Conservation (phyloP, 345 rosid species). For the Geranium rotundifolium region DNA sequence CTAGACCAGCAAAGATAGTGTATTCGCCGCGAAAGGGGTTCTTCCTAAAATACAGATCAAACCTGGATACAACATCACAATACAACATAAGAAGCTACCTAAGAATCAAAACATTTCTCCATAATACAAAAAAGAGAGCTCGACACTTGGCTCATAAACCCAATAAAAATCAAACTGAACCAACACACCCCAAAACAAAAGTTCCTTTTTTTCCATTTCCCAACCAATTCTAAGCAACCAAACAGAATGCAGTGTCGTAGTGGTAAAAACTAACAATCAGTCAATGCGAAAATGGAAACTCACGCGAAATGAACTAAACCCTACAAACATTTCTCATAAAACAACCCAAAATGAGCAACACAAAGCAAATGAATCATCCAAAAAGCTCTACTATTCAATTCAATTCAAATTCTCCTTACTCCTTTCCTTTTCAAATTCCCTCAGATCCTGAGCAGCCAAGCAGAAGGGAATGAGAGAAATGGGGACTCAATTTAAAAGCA, state of each 20-base stretch:
- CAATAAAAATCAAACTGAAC: too few species aligned
- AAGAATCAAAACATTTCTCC: background rate
- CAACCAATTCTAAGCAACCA: too few species aligned
- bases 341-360: too few species aligned
- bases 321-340: too few species aligned
- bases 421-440: background rate
- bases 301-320: too few species aligned
- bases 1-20: constrained; percentile 88
- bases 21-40: constrained; percentile 96
- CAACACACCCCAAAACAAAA: too few species aligned
- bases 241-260: too few species aligned
- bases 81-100: background rate
- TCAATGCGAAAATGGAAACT: too few species aligned
- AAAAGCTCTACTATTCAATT: too few species aligned
- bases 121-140: background rate
- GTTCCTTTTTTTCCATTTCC: too few species aligned
- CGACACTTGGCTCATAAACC: background rate
- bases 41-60: constrained; percentile 89
- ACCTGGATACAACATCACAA: constrained; percentile 30
- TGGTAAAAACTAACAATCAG: too few species aligned
- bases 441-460: background rate
- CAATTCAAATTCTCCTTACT: background rate
- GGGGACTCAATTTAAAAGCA: background rate
- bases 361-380: too few species aligned
- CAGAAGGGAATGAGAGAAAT: background rate